These are phyloP conservation scores for Fraxinus ornus DNA, from an alignment of 305 asterid genomes.

Conservation along the genomic window DNA sequence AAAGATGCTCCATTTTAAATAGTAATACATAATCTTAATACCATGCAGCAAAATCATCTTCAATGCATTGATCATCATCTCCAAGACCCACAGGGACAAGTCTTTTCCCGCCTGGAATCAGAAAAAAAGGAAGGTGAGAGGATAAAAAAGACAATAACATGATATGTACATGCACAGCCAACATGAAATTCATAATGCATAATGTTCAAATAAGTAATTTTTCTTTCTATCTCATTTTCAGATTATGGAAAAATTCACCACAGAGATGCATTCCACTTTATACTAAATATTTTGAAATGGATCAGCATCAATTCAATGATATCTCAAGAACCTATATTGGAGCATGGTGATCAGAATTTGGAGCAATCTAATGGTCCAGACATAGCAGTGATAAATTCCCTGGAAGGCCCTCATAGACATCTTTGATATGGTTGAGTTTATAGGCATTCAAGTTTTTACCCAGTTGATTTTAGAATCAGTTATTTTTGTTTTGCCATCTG, in stretches of 20 bases:
- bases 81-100: constrained; percentile 81
- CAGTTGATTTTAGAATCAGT: not conserved
- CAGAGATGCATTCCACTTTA: not conserved
- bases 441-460: not conserved
- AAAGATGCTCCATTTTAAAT: not conserved
- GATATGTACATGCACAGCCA: not conserved
- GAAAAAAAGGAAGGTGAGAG: constrained; percentile 11
- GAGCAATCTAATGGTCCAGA: too few relatives aligned
- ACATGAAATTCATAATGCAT: not conserved
- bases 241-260: not conserved
- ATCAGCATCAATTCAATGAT: not conserved
- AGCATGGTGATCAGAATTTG: too few relatives aligned
- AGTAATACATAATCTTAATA: constrained; percentile 23
- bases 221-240: not conserved
- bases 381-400: too few relatives aligned
- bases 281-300: not conserved
- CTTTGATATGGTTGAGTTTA: not conserved
- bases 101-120: constrained; percentile 66
- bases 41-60: constrained; percentile 86
- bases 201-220: not conserved
- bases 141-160: constrained; percentile 9
- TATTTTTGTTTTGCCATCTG: not conserved
- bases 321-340: not conserved
- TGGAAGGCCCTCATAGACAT: not conserved
- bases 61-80: constrained; percentile 85